Evolutionary conservation across 345 rosid species (phyloP), one percentile per base, ranked within the genome.

Genomic region (Rhodamnia argentea): DNA sequence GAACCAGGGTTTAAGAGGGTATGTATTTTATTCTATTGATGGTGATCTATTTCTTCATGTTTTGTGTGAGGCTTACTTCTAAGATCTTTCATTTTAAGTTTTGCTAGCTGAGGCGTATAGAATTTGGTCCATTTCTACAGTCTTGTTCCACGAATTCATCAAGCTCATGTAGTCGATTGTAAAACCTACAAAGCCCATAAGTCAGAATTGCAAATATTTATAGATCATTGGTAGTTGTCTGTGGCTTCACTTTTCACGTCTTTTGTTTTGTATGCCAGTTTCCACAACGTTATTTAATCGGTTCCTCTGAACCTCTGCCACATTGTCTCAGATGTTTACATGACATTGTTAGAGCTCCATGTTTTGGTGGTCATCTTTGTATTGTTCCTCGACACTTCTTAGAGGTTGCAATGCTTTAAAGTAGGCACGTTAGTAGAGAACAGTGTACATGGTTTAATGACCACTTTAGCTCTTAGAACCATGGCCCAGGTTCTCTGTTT

Each of bases 1-100:
- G 99, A 98, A 89, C 99, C 99, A 82, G 99, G 97, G 52, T 96
- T 98, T 92, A 91, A 98, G 92, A 98, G 99, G 91, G 99, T 96
- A 87, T 85, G 90, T 40, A 24, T 70, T 23, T 13, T 1, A 10
- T 82, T 42, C 23, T 20, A 20, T 53, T 54, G 20, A 6, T 27
- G n/a, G 26, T 4, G 53, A 84, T 59, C 64, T 26, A 59, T 59
- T 59, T 59, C 64, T 59, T 59, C 14, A 5, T 5, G 15, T 15
- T n/a, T 12, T 70, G 37, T 32, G 78, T 18, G 47, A 37, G 44
- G 15, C 3, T 70, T 70, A 70, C 47, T 70, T 70, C 3, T 10
- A 70, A 70, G 78, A 70, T 70, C 81, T 20, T 70, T 70, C 81
- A 18, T 37, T 70, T 70, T 5, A 9, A 37, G 81, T 10, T 70